Percentiles rank a stretch among this genome's conserved stretches.
Evolutionary conservation across 352 stramenopile genomes (phyloP).

Genomic region (Phytophthora hibernalis): DNA sequence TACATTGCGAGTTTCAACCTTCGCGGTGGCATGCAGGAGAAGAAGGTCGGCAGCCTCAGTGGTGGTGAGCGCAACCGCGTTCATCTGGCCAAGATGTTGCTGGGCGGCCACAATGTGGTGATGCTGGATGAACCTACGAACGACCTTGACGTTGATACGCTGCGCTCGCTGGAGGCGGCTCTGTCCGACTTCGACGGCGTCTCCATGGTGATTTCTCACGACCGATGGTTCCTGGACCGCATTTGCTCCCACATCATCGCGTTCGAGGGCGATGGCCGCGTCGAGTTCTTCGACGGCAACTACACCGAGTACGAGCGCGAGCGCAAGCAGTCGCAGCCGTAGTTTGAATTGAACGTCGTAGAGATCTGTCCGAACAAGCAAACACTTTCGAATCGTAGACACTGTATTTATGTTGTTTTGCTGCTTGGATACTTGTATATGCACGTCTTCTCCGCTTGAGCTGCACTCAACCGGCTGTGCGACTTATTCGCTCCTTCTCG

Average conservation of each 20-base stretch:
- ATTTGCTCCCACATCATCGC: conserved; percentile 90
- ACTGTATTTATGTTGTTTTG: conserved; percentile 8
- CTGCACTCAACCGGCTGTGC: not conserved
- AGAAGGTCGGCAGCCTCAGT: conserved; percentile 78
- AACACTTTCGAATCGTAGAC: not conserved
- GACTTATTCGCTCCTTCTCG: conserved; percentile 64
- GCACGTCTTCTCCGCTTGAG: not conserved
- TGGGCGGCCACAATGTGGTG: conserved; percentile 86
- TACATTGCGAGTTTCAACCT: conserved; percentile 91
- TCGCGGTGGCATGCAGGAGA: conserved; percentile 86
- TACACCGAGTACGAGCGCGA: conserved; percentile 89
- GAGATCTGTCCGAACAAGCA: no score
- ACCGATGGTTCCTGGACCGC: conserved; percentile 96
- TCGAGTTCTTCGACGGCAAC: conserved; percentile 88
- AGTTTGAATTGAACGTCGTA: conserved; percentile 1
- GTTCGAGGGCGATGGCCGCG: conserved; percentile 77
- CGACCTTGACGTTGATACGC: conserved; percentile 86
- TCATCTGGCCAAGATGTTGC: conserved; percentile 86
- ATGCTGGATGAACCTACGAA: conserved; percentile 92
- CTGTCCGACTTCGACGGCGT: conserved; percentile 92
- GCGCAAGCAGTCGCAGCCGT: conserved; percentile 40
- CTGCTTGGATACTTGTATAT: conserved; percentile 5
- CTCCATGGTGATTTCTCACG: conserved; percentile 95
- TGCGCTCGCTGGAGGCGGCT: conserved; percentile 89
- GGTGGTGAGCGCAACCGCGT: conserved; percentile 88